A percentile compares a stretch with the other conserved stretches of the same genome.
Conservation (phyloP, 345 rosid species). For the Clausena lansium region DNA sequence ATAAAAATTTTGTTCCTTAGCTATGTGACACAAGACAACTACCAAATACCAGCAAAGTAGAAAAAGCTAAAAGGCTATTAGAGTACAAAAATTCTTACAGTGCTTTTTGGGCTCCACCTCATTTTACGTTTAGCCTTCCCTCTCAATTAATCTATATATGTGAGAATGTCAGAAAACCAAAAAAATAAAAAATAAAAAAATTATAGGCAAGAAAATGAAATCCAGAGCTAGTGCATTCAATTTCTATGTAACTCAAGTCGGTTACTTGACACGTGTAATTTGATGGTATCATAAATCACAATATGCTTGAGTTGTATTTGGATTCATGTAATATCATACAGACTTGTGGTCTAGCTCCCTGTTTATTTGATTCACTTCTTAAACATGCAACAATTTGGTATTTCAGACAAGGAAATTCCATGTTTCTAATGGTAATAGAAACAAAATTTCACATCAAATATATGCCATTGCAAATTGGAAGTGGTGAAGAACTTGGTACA, state of each 20-base stretch:
- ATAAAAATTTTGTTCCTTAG: conserved; percentile 22
- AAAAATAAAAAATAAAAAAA: no score
- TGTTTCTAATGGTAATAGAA: neutral
- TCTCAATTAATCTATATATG: conserved; percentile 22
- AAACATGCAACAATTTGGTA: neutral
- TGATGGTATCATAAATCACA: neutral
- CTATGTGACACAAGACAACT: conserved; percentile 51
- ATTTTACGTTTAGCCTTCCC: neutral
- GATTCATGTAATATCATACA: neutral
- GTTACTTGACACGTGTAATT: neutral
- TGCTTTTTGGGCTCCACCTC: conserved; percentile 54
- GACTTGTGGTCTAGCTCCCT: neutral
- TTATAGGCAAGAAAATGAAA: neutral
- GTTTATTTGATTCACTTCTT: neutral
- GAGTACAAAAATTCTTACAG: conserved; percentile 11
- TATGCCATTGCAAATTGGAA: neutral
- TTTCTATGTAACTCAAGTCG: neutral
- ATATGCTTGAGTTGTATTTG: no score
- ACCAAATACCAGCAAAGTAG: conserved; percentile 42
- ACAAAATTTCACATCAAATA: neutral
- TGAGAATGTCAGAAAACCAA: conserved; percentile 8
- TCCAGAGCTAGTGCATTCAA: neutral
- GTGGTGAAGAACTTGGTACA: neutral
- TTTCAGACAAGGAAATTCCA: neutral
- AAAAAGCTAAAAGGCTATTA: conserved; percentile 24